A percentile compares a stretch with the other conserved stretches of the same genome.
Conservation (phyloP, 2,329 filamentous ascomycete species). For the Cordyceps farinosa region DNA sequence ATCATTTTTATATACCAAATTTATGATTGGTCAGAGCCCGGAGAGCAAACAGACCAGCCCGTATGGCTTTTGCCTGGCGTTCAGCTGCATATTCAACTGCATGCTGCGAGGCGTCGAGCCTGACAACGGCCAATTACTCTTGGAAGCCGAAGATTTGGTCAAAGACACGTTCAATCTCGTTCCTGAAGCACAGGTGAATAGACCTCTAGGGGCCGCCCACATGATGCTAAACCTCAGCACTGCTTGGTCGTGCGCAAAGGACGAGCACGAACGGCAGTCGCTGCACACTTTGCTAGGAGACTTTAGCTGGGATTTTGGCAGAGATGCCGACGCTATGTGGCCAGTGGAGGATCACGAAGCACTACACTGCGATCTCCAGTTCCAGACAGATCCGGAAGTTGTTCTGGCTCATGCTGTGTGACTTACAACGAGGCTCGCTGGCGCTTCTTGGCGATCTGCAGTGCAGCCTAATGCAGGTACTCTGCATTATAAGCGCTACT, state of each 20-base stretch:
- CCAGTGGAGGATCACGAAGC: neutral
- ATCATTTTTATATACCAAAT: neutral
- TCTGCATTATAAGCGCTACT: neutral
- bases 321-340: neutral
- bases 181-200: neutral
- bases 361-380: constrained; percentile 2
- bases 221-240: constrained; percentile 13
- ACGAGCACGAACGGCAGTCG: neutral
- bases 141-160: neutral
- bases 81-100: constrained; percentile 12
- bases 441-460: neutral
- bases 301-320: constrained; percentile 2
- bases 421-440: neutral
- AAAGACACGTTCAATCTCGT: neutral
- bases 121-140: neutral
- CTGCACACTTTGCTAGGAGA: neutral
- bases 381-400: neutral
- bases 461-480: neutral
- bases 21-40: neutral
- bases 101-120: constrained; percentile 11
- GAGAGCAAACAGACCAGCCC: neutral
- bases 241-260: constrained; percentile 3
- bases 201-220: constrained; percentile 5
- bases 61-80: constrained; percentile 7
- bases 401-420: neutral